Evolutionary conservation across 768 basidiomycete species (phyloP), one percentile per base, ranked within the genome.

Genomic region (Termitomyces heimii): DNA sequence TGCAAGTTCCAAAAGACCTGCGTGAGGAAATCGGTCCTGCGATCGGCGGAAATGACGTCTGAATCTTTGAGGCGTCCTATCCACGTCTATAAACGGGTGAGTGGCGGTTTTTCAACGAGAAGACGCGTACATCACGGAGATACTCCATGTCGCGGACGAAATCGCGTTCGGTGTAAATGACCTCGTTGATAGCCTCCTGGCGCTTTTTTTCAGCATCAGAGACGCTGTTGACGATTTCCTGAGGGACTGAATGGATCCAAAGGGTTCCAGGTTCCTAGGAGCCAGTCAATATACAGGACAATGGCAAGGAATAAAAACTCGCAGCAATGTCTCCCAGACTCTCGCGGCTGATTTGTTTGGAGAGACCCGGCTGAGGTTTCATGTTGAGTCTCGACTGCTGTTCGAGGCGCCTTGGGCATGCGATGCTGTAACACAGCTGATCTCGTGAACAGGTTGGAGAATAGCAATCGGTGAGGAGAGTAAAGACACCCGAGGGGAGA

Each of bases 121-220:
- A 53, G 47, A 50, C 28, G 66, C 91, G 65, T 66, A 96, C 91
- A 68, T 98, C 96, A 61, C 95, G 88, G 47, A 99, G 81, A 67
- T 98, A 98, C 72, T 99, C 97, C 84, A 98, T 84, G 72, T 98
- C 97, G 56, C 93, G 83, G 45, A 99, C 95, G 71, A 99, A 98
- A 74, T 98, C 97, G 28, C 95, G 83, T 69, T 98, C 97, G 8
- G 97, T 99, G 64, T 87, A 87, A 34, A 86, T 81, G 62, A 97
- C 92, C 75, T 99, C 97, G 67, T 98, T 98, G 76, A 99, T 98
- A 22, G 93, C 92, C 70, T 99, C 97, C 69, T 98, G 96, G 1
- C 96, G 82, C 70, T 83, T 94, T 81, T 95, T 97, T 78, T 99
- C 96, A 26, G 78, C 79, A 57, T 97, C 95, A 4, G 89, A 89